Conservation (phyloP, 805 yeast species). For the Metschnikowia chrysomelidarum region DNA sequence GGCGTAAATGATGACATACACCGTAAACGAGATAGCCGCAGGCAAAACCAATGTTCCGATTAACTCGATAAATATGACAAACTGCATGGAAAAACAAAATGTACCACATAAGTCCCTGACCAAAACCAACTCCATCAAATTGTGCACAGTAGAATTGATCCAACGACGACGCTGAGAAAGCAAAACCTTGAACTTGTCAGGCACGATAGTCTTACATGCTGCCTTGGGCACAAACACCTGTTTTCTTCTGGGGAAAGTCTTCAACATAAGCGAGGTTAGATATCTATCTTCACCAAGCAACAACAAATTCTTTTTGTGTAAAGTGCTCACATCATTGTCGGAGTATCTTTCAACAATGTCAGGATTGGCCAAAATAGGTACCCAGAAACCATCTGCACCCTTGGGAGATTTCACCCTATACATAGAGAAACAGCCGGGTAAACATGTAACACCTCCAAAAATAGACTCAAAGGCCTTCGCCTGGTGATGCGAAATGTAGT, state of each 20-base stretch:
- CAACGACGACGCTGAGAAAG: conserved; percentile 94
- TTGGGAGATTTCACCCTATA: conserved; percentile 90
- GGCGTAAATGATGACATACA: conserved; percentile 73
- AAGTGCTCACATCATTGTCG: conserved; percentile 78
- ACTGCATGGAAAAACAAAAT: conserved; percentile 93
- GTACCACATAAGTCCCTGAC: conserved; percentile 91
- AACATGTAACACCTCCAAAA: conserved; percentile 91
- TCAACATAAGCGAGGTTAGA: conserved; percentile 79
- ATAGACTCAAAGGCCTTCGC: conserved; percentile 94
- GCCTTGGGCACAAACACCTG: conserved; percentile 88
- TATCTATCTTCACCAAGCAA: conserved; percentile 89
- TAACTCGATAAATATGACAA: conserved; percentile 78
- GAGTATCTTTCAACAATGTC: conserved; percentile 91
- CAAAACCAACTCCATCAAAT: conserved; percentile 79
- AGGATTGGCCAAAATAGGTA: conserved; percentile 88
- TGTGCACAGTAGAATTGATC: conserved; percentile 94
- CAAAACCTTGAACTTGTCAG: conserved; percentile 72
- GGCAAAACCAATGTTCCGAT: conserved; percentile 88
- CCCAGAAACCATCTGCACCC: conserved; percentile 73
- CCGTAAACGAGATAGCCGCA: conserved; percentile 78
- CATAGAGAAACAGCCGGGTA: conserved; percentile 94
- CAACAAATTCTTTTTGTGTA: conserved; percentile 82
- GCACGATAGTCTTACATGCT: conserved; percentile 89
- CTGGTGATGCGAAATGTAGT: conserved; percentile 90
- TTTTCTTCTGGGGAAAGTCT: conserved; percentile 85